Evolutionary conservation across 495 filamentous ascomycete genomes (phyloP).

Genomic region (Penicillium paxilli): DNA sequence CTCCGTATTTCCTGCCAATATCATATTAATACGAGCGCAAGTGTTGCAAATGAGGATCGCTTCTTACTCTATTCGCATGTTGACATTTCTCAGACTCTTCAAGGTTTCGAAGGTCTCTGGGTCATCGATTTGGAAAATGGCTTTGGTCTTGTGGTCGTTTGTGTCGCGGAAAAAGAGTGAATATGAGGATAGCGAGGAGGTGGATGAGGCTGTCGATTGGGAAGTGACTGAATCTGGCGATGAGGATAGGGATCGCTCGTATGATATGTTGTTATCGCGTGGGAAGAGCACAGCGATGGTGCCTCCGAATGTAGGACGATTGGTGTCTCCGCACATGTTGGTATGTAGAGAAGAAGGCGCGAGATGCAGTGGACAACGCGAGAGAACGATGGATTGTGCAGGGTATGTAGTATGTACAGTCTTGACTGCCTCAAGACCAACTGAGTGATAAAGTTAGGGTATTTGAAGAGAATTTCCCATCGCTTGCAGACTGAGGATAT

Average conservation of each 20-base stretch:
- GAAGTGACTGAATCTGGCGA: constrained; percentile 25
- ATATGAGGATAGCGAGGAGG: constrained; percentile 27
- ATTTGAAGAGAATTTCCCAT: no score
- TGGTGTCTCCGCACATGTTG: constrained; percentile 24
- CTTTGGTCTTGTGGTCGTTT: constrained; percentile 20
- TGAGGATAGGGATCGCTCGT: constrained; percentile 28
- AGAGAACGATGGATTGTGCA: neutral
- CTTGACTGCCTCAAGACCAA: no score
- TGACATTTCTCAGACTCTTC: constrained; percentile 12
- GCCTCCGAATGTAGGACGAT: constrained; percentile 22
- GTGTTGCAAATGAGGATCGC: neutral
- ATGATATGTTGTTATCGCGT: constrained; percentile 13
- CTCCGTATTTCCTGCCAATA: constrained; percentile 32
- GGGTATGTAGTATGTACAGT: neutral
- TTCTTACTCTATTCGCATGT: constrained; percentile 40
- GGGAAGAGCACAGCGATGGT: constrained; percentile 32
- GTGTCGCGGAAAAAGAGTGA: constrained; percentile 36
- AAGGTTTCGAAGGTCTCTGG: constrained; percentile 17
- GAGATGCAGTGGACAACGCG: constrained; percentile 1
- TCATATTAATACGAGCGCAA: neutral
- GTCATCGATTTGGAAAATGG: constrained; percentile 32
- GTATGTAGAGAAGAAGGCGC: neutral
- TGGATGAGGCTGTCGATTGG: constrained; percentile 14
- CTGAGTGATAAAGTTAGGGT: no score
- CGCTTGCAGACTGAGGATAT: no score